Percentiles rank a stretch among this genome's conserved stretches.
phyloP scores from a whole-genome alignment of 1,139 yeast species.

The Hemisphaericaspora lyxosophila region DNA sequence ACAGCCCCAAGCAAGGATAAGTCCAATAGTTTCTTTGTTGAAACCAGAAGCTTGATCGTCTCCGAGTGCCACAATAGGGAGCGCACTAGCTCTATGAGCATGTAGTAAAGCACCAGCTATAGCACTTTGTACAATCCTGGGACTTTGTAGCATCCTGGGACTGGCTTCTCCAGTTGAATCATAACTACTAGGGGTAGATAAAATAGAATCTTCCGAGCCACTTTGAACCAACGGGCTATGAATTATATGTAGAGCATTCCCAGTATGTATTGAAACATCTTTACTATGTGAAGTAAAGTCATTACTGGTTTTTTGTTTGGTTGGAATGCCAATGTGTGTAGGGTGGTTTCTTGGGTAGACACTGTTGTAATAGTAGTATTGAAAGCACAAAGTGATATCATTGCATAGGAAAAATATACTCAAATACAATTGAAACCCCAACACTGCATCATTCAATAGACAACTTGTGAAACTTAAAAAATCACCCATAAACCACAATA shows the following conservation, averaged over 20 bases:
- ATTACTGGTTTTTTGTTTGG: background rate
- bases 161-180: slow-evolving; percentile 22
- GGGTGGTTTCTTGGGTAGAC: slow-evolving; percentile 29
- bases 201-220: slow-evolving; percentile 11
- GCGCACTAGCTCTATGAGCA: slow-evolving; percentile 24
- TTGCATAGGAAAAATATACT: slow-evolving; percentile 74
- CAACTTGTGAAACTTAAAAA: slow-evolving; percentile 79
- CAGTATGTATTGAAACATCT: slow-evolving; percentile 11
- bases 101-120: slow-evolving; percentile 24
- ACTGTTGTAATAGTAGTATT: slow-evolving; percentile 68
- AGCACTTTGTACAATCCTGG: slow-evolving; percentile 13
- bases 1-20: slow-evolving; percentile 75
- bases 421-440: slow-evolving; percentile 73
- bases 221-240: slow-evolving; percentile 8
- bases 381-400: slow-evolving; percentile 69
- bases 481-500: slow-evolving; percentile 86
- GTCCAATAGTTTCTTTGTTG: slow-evolving; percentile 39
- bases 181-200: slow-evolving; percentile 25
- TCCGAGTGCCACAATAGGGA: slow-evolving; percentile 15
- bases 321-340: background rate
- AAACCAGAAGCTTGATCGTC: slow-evolving; percentile 2
- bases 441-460: slow-evolving; percentile 64
- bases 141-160: slow-evolving; percentile 6
- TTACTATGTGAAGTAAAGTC: background rate
- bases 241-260: slow-evolving; percentile 17